Base-by-base conservation (phyloP, 352 stramenopile genomes). In the Phytophthora meadii region DNA sequence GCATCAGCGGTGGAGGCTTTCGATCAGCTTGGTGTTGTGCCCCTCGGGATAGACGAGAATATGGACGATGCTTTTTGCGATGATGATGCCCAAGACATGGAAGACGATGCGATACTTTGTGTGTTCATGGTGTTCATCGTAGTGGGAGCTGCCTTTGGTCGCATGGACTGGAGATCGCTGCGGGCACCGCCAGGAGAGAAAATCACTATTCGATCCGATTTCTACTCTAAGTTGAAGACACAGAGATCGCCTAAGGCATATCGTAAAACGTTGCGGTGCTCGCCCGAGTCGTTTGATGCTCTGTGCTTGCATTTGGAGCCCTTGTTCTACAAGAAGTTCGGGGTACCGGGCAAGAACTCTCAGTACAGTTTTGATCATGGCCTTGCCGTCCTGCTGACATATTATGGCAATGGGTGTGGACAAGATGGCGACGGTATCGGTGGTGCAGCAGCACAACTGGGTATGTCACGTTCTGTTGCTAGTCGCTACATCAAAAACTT, bases 401-500 rank as follows among this genome's bases (percentile, higher is more conserved):
- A 65, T 9, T 65, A 65, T 25, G 47, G 48, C 6, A 65, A 65
- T 30, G 57, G 48, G 1, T 57, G 47, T 36, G 47, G 57, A 0
- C 47, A 65, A 65, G 47, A 57, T 34, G 57, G 27, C 10, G 48
- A 65, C 32, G 47, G 40, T 14, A 65, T 58, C 4, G 55, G 45
- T 56, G 55, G 53, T 1, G 40, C 40, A 15, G 53, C 53, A 14
- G 39, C 28, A 0, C 41, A 47, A 14, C 41, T 60, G 11, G 53
- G 40, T 1, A 60, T 60, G 53, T 52, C 53, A 32, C 19, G 53
- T 10, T 32, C 40, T 30, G 27, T 30, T 30, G 17, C 15, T 17
- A 25, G 40, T 17, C 41, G 53, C 0, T 65, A 57, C 27, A 65
- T 65, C 22, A n/a, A 52, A n/a, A 57, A 40, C 0, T 15, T 65